Evolutionary conservation across 2,329 filamentous ascomycete species (phyloP), one percentile per base, ranked within the genome.

Genomic region (Colletotrichum spaethianum): DNA sequence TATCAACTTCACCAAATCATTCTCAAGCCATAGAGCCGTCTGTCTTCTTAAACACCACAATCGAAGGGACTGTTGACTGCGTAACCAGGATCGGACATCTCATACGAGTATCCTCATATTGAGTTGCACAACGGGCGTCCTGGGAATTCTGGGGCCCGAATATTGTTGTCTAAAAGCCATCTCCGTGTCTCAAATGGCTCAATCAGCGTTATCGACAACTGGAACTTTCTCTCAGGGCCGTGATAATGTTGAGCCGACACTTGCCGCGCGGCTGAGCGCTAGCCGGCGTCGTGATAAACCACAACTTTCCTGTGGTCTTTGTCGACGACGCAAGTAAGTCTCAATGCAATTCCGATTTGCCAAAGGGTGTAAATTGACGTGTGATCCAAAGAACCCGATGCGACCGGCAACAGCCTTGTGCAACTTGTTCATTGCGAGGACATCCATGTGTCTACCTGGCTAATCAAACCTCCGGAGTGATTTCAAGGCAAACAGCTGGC

Each of bases 281-380:
- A 78, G 76, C 55, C 77, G 80, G 28, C 77, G 78, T 2, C 76
- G 82, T 36, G 80, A 82, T 20, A 80, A 81, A 56, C 77, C 75
- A 2, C 78, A 80, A 63, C 75, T 82, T 12, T 82, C 81, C 1
- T 83, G 82, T 65, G 79, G 79, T 40, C 72, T 76, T 6, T 83
- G 81, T 66, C 74, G 82, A 18, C 75, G 76, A 28, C 77, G 81
- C 40, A 83, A 83, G 81, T 82, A 75, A 75, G 76, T 14, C 4
- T 9, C 12, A 20, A 46, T 14, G n/a, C 11, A 12, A 2, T 7
- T 48, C 8, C 23, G 6, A 14, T 20, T 26, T 16, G 3, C 18
- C 40, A 26, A 5, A 26, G 14, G 1, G 6, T 42, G 7, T 28
- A 8, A 1, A 42, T 11, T 2, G 12, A 28, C 12, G 20, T 26